These are phyloP conservation scores for Strobilomyces dryophilus DNA, from an alignment of 768 basidiomycete genomes.

Conservation along the genomic window DNA sequence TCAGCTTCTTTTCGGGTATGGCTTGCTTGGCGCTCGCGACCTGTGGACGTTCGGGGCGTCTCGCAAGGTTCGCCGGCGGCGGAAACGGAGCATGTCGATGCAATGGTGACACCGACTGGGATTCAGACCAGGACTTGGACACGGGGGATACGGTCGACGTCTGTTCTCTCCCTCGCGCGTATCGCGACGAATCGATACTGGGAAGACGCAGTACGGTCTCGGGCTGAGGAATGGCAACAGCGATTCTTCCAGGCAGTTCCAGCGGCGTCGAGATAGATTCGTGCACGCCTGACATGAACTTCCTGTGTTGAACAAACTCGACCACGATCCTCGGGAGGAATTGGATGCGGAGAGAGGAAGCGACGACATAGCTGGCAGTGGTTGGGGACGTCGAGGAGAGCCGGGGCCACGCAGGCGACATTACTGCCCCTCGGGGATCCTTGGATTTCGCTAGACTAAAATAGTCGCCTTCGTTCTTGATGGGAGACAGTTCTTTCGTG, in stretches of 20 bases:
- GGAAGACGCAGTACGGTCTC: too few species aligned
- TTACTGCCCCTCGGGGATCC: slow-evolving; percentile 36
- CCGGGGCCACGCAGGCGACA: slow-evolving; percentile 53
- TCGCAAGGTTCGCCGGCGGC: slow-evolving; percentile 38
- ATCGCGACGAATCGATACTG: too few species aligned
- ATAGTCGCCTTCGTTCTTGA: slow-evolving; percentile 47
- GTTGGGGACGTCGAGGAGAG: slow-evolving; percentile 42
- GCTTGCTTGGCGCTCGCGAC: slow-evolving; percentile 29
- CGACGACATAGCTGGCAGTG: slow-evolving; percentile 33
- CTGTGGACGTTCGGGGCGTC: slow-evolving; percentile 42
- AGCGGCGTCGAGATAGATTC: slow-evolving; percentile 44
- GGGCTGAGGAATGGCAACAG: too few species aligned
- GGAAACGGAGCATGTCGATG: slow-evolving; percentile 36
- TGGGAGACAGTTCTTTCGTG: slow-evolving; percentile 15
- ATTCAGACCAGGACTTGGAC: slow-evolving; percentile 59
- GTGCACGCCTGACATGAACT: slow-evolving; percentile 60
- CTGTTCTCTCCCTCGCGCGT: too few species aligned
- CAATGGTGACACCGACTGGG: slow-evolving; percentile 27
- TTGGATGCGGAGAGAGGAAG: slow-evolving; percentile 47
- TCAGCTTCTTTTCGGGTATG: slow-evolving; percentile 36
- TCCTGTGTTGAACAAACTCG: slow-evolving; percentile 67
- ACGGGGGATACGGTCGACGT: slow-evolving; percentile 27
- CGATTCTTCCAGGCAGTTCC: slow-evolving; percentile 12
- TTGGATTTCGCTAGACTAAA: slow-evolving; percentile 43
- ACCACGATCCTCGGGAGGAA: slow-evolving; percentile 78